Evolutionary conservation across 768 basidiomycete species (phyloP).

Genomic region (Mycena maculata): DNA sequence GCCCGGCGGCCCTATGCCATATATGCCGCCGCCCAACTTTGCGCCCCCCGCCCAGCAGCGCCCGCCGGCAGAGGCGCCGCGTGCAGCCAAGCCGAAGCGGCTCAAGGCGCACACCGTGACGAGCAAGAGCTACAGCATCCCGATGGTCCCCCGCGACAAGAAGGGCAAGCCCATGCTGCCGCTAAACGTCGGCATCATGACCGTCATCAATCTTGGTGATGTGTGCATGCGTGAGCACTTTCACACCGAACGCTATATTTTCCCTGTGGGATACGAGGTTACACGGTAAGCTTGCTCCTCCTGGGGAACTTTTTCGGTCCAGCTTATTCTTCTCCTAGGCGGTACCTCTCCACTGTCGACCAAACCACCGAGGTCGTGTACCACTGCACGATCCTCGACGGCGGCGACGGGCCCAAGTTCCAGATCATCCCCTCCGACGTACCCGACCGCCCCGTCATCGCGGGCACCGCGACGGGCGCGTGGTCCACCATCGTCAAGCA

Average conservation of each 20-base stretch:
- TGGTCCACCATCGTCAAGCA: conserved; percentile 88
- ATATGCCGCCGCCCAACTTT: conserved; percentile 25
- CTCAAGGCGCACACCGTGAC: conserved; percentile 86
- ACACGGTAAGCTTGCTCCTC: conserved; percentile 63
- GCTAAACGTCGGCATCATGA: conserved; percentile 89
- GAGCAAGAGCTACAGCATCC: conserved; percentile 81
- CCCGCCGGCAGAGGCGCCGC: conserved; percentile 49
- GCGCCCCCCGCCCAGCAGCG: conserved; percentile 30
- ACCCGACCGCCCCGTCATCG: conserved; percentile 77
- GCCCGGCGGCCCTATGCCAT: conserved; percentile 20
- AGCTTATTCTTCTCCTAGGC: conserved; percentile 53
- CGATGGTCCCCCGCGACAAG: conserved; percentile 82
- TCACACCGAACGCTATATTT: conserved; percentile 90
- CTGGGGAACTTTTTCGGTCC: conserved; percentile 3
- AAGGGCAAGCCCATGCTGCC: conserved; percentile 78
- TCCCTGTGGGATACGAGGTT: conserved; percentile 88
- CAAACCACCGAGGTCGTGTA: conserved; percentile 77
- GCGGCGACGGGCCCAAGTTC: conserved; percentile 88
- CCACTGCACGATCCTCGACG: conserved; percentile 85
- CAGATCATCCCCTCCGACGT: conserved; percentile 82
- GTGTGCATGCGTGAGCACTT: conserved; percentile 88
- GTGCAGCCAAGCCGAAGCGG: conserved; percentile 77
- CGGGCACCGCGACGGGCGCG: conserved; percentile 89
- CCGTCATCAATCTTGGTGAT: conserved; percentile 77
- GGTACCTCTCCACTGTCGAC: conserved; percentile 83